Evolutionary conservation across 345 rosid genomes (phyloP), one percentile per base, ranked within the genome.

Genomic region (Eutrema yunnanense): DNA sequence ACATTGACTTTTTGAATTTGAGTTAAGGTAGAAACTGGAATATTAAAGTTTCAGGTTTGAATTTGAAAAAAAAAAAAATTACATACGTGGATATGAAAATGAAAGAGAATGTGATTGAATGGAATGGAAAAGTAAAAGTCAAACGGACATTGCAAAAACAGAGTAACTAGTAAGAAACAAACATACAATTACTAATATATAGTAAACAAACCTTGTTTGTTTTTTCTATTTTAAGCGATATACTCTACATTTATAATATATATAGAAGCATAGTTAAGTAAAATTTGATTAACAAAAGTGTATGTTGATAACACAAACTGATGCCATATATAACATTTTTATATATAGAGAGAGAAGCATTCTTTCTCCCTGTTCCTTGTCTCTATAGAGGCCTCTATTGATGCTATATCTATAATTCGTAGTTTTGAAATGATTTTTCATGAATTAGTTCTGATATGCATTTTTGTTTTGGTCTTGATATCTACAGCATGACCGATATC

Each of bases 401-500:
- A 30, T 54, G 40, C 32, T 36, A 8, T 58, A 5, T n/a, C n/a
- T 48, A 6, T 61, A 8, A 5, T 30, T 9, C 9, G 2, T 12
- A 40, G 22, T 6, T 22, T 53, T 34, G 14, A 9, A 40, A 41
- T 16, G 14, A 7, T 3, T 51, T 30, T 29, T 19, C 30, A 4
- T 53, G 4, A 26, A 50, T 22, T 9, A 34, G 41, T 59, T 43
- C 46, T 67, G 22, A 60, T 37, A 55, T 32, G 4, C 12, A 46
- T 41, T 47, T 52, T 57, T 67, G 33, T 62, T 32, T 53, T 42
- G 54, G 12, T 69, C n/a, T n/a, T n/a, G n/a, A n/a, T n/a, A n/a
- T n/a, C 46, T 62, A 22, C 70, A 75, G 79, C 65, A 52, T 75
- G 60, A 3, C 71, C 65, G 38, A 62, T 22, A 76, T 69, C 51